Base-by-base conservation (phyloP, 1,284 basidiomycete species). In the Moesziomyces sp. region DNA sequence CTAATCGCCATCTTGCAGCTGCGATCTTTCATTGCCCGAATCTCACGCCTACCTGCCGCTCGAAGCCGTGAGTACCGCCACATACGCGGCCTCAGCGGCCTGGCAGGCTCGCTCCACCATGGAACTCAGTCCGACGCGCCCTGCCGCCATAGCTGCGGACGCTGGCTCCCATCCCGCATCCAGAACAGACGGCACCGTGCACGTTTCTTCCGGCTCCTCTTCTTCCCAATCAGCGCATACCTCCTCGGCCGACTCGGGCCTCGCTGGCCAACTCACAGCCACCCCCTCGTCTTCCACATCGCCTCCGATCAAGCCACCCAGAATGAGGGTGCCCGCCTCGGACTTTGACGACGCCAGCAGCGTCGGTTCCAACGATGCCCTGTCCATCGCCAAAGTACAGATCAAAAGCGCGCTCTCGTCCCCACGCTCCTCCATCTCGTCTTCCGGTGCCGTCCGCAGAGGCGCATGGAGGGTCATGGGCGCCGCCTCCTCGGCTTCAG, bases 321-420 rank as follows among this genome's bases (percentile, higher is more conserved):
- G 54, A 28, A 57, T 60, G 46, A 64, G 70, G 34, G 24, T 73
- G 2, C 48, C 70, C 11, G 16, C 46, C 16, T 59, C 57, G 3
- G 72, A 74, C 21, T 5, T 59, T 38, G 72, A 74, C 28, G 72
- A 74, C 28, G n/a, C 46, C 54, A 70, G 67, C 57, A 74, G 72
- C 46, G 47, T 70, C 10, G 63, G 63, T 26, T 74, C 67, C 46
- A 70, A 57, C 18, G 72, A 70, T 19, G 59, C 66, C 0, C 47
- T 58, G 23, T 8, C 46, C 23, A 51, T 57, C 19, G 52, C 59
- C 49, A 74, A 62, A n/a, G 64, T 71, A 3, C 63, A 75, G 47
- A 62, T 75, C 51, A 68, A 64, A 46, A 75, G 73, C 50, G 60
- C 54, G 28, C 59, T 71, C 50, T 75, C 73, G 2, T 75, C 73